Conservation (phyloP, 768 basidiomycete genomes). For the Pulveroboletus sp. region DNA sequence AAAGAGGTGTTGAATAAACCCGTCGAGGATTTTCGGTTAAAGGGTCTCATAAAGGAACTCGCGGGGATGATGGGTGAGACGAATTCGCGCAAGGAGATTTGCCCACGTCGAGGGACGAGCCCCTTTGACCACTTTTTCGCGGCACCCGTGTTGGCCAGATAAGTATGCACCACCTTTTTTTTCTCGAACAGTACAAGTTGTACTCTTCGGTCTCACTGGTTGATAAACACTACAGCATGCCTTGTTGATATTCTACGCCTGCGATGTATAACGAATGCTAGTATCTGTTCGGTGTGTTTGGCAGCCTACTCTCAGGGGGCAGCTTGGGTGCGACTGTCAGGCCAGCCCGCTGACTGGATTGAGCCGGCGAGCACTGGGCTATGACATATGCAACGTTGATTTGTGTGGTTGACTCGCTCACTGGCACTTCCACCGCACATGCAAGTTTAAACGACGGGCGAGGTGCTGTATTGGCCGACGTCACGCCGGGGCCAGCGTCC, state of each 20-base stretch:
- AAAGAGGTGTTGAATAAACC: slow-evolving; percentile 45
- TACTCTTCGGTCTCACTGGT: not conserved
- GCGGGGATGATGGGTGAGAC: slow-evolving; percentile 45
- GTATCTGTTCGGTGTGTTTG: not conserved
- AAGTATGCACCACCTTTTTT: not conserved
- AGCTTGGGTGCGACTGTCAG: not conserved
- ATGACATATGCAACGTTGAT: too few relatives aligned
- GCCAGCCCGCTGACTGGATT: too few relatives aligned
- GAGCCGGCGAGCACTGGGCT: too few relatives aligned
- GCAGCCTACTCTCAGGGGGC: too few relatives aligned
- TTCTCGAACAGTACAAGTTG: not conserved
- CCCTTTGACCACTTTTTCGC: slow-evolving; percentile 49
- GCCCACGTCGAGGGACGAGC: slow-evolving; percentile 7
- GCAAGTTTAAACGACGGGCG: too few relatives aligned
- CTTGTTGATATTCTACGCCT: not conserved
- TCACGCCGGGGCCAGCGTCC: too few relatives aligned
- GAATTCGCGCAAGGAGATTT: slow-evolving; percentile 29
- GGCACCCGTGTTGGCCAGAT: slow-evolving; percentile 1
- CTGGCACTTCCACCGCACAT: too few relatives aligned
- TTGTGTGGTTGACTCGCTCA: too few relatives aligned
- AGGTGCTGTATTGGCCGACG: too few relatives aligned
- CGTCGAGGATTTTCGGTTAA: slow-evolving; percentile 57
- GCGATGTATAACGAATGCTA: not conserved
- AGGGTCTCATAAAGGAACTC: slow-evolving; percentile 49
- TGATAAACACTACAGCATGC: not conserved